Base-by-base conservation (phyloP, 2,329 filamentous ascomycete genomes). In the Arthrobotrys iridis region DNA sequence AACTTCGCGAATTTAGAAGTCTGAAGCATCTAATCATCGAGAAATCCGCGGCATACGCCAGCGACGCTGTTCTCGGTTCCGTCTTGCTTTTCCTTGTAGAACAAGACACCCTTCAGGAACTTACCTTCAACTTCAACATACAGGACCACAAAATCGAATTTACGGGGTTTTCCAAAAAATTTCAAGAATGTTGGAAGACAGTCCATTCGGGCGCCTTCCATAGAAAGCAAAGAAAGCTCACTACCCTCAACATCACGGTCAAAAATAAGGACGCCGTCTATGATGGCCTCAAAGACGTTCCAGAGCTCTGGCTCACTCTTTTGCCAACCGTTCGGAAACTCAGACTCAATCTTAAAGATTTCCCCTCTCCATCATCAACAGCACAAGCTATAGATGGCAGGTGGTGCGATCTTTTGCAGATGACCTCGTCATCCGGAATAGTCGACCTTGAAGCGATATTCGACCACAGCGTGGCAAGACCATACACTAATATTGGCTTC, bases 11-110 rank as follows among this genome's bases (percentile, higher is more conserved):
- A 1, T 63, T 67, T n/a, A 40, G 18, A 26, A 13, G 40, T 50
- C 10, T 75, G 4, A 57, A 63, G 40, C 70, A 67, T n/a, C 22
- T 75, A 7, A 18, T 63, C 15, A 40, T 68, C 3, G 20, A 22
- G 4, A 64, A 64, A 52, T 46, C 63, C 4, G 26, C 57, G 8
- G 2, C 5, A 11, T 59, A n/a, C 4, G 71, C 57, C 7, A 68
- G 63, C 28, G 71, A 75, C 5, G 63, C 63, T 28, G 46, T 75
- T 13, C 46, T 68, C 5, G 63, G 63, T 8, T 67, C 71, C 1
- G 11, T 68, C 20, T 5, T 75, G 4, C 63, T 30, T 1, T 68
- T 64, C 40, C 30, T 75, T 3, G 71, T 68, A 3, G 57, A 75
- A 37, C 71, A 75, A 40, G 28, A 30, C 10, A 50, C 40, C 1